phyloP scores from a whole-genome alignment of 371 early-diverging fungal species.

The Chytridium lagenaria region DNA sequence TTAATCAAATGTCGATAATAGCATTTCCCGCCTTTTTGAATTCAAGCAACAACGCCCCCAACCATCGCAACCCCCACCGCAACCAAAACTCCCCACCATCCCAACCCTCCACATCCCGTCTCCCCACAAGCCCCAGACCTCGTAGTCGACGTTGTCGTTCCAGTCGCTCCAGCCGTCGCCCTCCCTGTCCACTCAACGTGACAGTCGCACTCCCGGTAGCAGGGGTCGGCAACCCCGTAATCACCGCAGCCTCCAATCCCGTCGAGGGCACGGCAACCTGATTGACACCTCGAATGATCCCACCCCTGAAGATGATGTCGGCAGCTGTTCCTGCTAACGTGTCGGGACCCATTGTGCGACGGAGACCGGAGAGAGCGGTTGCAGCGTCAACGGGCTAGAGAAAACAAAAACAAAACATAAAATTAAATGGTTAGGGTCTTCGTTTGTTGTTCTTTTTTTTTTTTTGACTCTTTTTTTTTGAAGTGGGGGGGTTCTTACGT shows the following conservation, averaged over 20 bases:
- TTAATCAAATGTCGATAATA: background rate
- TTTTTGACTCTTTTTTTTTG: too few species aligned
- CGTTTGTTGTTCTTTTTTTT: too few species aligned
- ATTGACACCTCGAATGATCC: conserved; percentile 6
- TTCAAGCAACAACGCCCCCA: background rate
- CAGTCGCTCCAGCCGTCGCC: background rate
- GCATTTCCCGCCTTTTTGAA: too few species aligned
- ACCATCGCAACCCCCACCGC: background rate
- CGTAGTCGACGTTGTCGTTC: background rate
- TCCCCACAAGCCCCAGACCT: background rate
- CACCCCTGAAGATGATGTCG: conserved; percentile 4
- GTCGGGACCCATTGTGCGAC: conserved; percentile 4
- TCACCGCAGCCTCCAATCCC: background rate
- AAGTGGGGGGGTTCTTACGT: conserved; percentile 1
- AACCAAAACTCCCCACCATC: background rate
- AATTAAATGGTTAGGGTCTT: too few species aligned
- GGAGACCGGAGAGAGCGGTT: background rate
- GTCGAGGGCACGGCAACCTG: background rate
- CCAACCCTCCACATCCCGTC: background rate
- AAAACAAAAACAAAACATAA: too few species aligned
- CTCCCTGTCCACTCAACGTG: background rate
- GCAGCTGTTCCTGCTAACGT: background rate
- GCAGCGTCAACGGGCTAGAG: background rate
- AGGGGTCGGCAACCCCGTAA: conserved; percentile 9
- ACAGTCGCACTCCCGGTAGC: background rate